These are phyloP conservation scores for Mayamaea pseudoterrestris DNA, from an alignment of 108 stramenopile species.

Conservation along the genomic window DNA sequence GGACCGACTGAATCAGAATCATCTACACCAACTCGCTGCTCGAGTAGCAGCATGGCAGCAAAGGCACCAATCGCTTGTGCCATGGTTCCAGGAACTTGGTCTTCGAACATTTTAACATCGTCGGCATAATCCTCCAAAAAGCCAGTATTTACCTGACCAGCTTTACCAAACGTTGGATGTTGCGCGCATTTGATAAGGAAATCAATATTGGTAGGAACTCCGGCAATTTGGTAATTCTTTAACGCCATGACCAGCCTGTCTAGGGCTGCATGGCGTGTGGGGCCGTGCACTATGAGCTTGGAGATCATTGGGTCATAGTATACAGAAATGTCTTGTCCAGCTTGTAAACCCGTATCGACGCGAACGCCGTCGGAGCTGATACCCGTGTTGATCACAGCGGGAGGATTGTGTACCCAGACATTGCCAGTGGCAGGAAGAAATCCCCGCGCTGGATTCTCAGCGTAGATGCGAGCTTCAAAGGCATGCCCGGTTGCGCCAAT, in stretches of 20 bases:
- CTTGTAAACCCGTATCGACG: constrained; percentile 84
- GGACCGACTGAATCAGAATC: constrained; percentile 5
- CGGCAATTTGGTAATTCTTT: constrained; percentile 61
- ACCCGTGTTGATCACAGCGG: constrained; percentile 31
- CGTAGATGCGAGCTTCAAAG: constrained; percentile 91
- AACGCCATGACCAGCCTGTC: constrained; percentile 42
- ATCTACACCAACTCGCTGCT: constrained; percentile 12
- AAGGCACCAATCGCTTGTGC: constrained; percentile 31
- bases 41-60: constrained; percentile 25
- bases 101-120: constrained; percentile 14
- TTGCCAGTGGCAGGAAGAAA: constrained; percentile 88
- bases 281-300: constrained; percentile 78
- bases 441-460: constrained; percentile 87
- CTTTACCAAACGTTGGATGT: constrained; percentile 51
- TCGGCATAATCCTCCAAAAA: constrained; percentile 55
- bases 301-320: constrained; percentile 97
- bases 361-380: constrained; percentile 32
- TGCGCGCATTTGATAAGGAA: constrained; percentile 61
- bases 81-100: constrained; percentile 6
- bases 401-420: constrained; percentile 31
- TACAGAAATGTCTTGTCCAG: constrained; percentile 77
- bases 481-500: constrained; percentile 47
- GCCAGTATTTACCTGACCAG: constrained; percentile 69
- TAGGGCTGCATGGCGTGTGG: constrained; percentile 36
- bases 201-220: constrained; percentile 79